phyloP scores from a whole-genome alignment of 1,284 basidiomycete genomes.

The Trichosporon coremiiforme region DNA sequence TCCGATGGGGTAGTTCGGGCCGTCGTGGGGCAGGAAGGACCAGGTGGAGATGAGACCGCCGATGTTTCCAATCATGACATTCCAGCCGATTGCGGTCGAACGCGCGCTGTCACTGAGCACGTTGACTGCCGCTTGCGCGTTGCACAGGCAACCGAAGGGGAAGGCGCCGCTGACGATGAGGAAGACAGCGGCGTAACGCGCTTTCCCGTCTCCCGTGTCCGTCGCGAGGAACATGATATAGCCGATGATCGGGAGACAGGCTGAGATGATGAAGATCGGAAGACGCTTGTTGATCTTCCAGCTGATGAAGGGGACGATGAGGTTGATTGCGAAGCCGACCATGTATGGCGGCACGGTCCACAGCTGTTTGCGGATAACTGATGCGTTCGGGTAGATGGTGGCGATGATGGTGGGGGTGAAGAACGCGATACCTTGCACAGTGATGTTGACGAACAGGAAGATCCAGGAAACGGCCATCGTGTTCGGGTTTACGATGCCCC shows the following conservation, averaged over 20 bases:
- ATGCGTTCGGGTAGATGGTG: conserved; percentile 38
- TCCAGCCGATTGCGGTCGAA: conserved; percentile 28
- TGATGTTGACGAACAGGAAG: conserved; percentile 55
- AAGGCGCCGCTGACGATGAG: conserved; percentile 26
- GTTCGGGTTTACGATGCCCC: conserved; percentile 36
- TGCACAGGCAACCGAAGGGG: conserved; percentile 27
- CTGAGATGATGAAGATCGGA: conserved; percentile 40
- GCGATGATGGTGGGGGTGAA: conserved; percentile 42
- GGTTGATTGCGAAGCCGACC: conserved; percentile 42
- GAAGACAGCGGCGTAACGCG: conserved; percentile 30
- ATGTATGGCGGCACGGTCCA: conserved; percentile 52
- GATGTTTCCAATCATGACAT: conserved; percentile 33
- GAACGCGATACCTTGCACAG: conserved; percentile 38
- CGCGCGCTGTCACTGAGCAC: conserved; percentile 26
- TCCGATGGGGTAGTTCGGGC: conserved; percentile 28
- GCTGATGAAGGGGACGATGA: conserved; percentile 43
- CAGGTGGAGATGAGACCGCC: conserved; percentile 38
- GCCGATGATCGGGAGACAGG: conserved; percentile 44
- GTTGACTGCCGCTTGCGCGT: conserved; percentile 22
- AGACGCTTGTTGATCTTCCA: conserved; percentile 48
- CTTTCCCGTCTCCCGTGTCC: conserved; percentile 15
- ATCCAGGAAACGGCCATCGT: conserved; percentile 43
- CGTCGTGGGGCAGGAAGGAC: conserved; percentile 34
- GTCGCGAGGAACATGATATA: conserved; percentile 44
- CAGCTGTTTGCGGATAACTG: conserved; percentile 44